A percentile compares a stretch with the other conserved stretches of the same genome.
These are phyloP conservation scores for Paxillus rubicundulus DNA, from an alignment of 768 basidiomycete genomes.

Conservation along the genomic window DNA sequence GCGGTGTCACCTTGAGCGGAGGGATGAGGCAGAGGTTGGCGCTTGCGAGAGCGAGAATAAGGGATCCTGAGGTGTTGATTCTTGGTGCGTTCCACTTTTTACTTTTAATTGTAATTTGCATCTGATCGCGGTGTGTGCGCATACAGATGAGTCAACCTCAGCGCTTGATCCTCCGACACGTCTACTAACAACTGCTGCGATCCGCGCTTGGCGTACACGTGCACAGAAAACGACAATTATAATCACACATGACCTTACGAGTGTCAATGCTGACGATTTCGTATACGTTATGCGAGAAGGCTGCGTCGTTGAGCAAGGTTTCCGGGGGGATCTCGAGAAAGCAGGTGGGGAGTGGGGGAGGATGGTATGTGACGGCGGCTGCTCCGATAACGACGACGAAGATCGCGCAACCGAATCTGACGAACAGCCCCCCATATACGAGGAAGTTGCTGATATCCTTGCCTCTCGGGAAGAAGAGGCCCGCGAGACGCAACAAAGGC, in stretches of 20 bases:
- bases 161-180: slow-evolving; percentile 87
- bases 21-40: slow-evolving; percentile 91
- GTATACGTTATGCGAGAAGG: slow-evolving; percentile 91
- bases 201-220: slow-evolving; percentile 57
- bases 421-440: slow-evolving; percentile 27
- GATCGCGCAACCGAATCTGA: slow-evolving; percentile 10
- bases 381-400: slow-evolving; percentile 39
- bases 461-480: slow-evolving; percentile 47
- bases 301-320: slow-evolving; percentile 82
- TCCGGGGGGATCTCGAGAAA: slow-evolving; percentile 71
- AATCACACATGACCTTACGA: slow-evolving; percentile 93
- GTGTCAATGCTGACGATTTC: slow-evolving; percentile 74
- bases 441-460: slow-evolving; percentile 45
- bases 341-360: slow-evolving; percentile 63
- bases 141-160: slow-evolving; percentile 74
- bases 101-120: neutral
- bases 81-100: slow-evolving; percentile 60
- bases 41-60: slow-evolving; percentile 79
- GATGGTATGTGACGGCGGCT: slow-evolving; percentile 69
- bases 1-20: slow-evolving; percentile 79
- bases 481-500: slow-evolving; percentile 18
- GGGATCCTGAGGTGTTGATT: slow-evolving; percentile 86
- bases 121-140: neutral
- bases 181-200: slow-evolving; percentile 75
- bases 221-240: slow-evolving; percentile 53